Evolutionary conservation across 2,329 filamentous ascomycete species (phyloP).

Genomic region (Pestalotiopsis fici): DNA sequence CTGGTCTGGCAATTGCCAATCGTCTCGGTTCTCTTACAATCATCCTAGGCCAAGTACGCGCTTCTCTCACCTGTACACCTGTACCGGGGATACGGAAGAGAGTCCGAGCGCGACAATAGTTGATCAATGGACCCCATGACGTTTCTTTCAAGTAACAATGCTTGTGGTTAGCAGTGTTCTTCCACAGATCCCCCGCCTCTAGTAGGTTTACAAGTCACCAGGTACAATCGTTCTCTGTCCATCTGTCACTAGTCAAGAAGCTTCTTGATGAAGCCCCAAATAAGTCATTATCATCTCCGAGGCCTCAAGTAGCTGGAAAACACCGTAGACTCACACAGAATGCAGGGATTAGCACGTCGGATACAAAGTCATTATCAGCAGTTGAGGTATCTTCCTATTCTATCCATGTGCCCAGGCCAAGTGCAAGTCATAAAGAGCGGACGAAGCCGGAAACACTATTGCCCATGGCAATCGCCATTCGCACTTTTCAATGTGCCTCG

Average conservation of each 20-base stretch:
- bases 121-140: neutral
- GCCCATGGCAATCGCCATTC: neutral
- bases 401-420: neutral
- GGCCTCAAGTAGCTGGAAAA: too few relatives aligned
- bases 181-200: neutral
- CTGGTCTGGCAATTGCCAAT: neutral
- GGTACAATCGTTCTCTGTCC: neutral
- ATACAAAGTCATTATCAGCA: neutral
- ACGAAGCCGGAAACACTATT: neutral
- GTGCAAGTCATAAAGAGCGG: neutral
- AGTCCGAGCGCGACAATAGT: neutral
- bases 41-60: neutral
- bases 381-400: neutral
- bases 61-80: neutral
- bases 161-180: neutral
- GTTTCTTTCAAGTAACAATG: neutral
- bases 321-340: too few relatives aligned
- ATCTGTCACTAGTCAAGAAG: neutral
- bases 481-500: neutral
- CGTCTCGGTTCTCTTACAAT: neutral
- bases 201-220: neutral
- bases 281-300: too few relatives aligned
- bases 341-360: neutral
- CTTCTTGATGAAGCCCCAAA: too few relatives aligned
- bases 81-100: neutral